Conservation (phyloP, 805 yeast species). For the Nakazawaea pomicola region DNA sequence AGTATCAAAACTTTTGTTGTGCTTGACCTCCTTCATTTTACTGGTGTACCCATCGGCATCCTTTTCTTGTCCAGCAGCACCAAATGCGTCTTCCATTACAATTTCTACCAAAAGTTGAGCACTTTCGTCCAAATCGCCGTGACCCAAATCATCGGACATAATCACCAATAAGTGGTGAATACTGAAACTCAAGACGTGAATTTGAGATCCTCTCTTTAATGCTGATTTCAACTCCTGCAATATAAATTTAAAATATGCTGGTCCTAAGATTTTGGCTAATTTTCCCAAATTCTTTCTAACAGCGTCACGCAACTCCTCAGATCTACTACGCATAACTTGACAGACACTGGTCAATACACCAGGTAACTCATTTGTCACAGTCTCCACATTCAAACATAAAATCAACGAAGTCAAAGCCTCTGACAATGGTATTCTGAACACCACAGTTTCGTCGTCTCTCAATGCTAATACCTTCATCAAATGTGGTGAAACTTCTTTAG, state of each 20-base stretch:
- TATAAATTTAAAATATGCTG: slow-evolving; percentile 67
- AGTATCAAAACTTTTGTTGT: slow-evolving; percentile 82
- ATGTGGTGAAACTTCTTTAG: slow-evolving; percentile 55
- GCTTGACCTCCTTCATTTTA: slow-evolving; percentile 85
- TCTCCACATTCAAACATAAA: slow-evolving; percentile 53
- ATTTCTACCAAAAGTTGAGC: slow-evolving; percentile 57
- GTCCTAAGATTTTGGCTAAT: slow-evolving; percentile 62
- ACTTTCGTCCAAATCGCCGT: slow-evolving; percentile 72
- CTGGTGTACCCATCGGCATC: slow-evolving; percentile 89
- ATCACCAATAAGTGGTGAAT: slow-evolving; percentile 67
- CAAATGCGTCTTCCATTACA: slow-evolving; percentile 90
- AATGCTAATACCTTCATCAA: slow-evolving; percentile 53
- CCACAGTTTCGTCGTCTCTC: slow-evolving; percentile 76
- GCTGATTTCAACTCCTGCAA: slow-evolving; percentile 76
- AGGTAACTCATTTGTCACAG: slow-evolving; percentile 59
- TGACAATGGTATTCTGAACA: slow-evolving; percentile 70
- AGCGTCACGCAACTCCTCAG: slow-evolving; percentile 85
- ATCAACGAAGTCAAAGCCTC: slow-evolving; percentile 72
- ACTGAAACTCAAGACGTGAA: slow-evolving; percentile 87
- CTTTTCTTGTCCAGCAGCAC: slow-evolving; percentile 88
- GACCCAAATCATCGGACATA: slow-evolving; percentile 39
- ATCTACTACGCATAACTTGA: slow-evolving; percentile 78
- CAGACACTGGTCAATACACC: slow-evolving; percentile 83
- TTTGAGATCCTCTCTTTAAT: slow-evolving; percentile 82
- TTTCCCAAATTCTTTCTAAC: slow-evolving; percentile 71